phyloP scores from a whole-genome alignment of 805 yeast genomes.

The Wickerhamomyces xylosicus region DNA sequence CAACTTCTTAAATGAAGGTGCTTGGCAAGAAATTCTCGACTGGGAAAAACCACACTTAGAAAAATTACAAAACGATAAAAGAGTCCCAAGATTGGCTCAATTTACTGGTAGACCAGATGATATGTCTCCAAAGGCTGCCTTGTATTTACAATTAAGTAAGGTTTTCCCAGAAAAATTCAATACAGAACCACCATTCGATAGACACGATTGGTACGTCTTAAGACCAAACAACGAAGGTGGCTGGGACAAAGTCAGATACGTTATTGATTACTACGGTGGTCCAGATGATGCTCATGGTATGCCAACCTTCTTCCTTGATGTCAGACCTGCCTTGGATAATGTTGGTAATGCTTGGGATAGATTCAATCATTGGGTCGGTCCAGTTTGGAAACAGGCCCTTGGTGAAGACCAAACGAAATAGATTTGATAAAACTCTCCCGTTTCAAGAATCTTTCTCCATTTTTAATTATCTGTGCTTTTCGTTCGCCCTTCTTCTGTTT shows the following conservation, averaged over 20 bases:
- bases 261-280: constrained; percentile 93
- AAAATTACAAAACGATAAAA: constrained; percentile 31
- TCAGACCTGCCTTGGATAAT: constrained; percentile 87
- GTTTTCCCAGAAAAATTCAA: constrained; percentile 65
- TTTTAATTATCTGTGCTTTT: background rate
- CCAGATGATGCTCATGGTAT: constrained; percentile 84
- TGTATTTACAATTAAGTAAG: constrained; percentile 54
- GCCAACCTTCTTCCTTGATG: constrained; percentile 90
- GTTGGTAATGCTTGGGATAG: constrained; percentile 58
- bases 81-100: constrained; percentile 59
- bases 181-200: constrained; percentile 84
- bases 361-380: constrained; percentile 53
- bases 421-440: constrained; percentile 22
- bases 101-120: constrained; percentile 92
- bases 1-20: constrained; percentile 92
- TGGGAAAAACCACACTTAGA: constrained; percentile 79
- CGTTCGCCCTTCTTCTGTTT: background rate
- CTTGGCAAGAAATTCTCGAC: constrained; percentile 86
- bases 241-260: constrained; percentile 77
- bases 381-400: constrained; percentile 62
- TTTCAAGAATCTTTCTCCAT: background rate
- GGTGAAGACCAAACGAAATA: constrained; percentile 21
- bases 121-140: constrained; percentile 73
- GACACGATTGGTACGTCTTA: constrained; percentile 97
- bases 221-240: constrained; percentile 38